Conservation (phyloP, 768 basidiomycete genomes). For the Trametes meyenii region DNA sequence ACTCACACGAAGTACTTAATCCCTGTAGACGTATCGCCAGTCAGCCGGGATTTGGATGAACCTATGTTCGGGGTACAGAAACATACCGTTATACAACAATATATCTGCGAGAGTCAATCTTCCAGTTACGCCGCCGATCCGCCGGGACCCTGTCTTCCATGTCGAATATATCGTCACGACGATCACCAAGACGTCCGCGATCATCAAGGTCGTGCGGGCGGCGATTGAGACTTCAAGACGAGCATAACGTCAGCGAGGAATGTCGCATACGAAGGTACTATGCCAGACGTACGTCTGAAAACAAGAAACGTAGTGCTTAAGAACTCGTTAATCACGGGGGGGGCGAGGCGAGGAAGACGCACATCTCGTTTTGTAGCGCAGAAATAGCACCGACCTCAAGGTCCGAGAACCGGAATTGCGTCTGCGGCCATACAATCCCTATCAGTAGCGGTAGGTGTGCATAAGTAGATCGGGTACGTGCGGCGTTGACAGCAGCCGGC, state of each 20-base stretch:
- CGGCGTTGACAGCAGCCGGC: constrained; percentile 1
- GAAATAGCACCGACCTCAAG: too few species aligned
- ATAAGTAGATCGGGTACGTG: background rate
- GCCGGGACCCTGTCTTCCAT: background rate
- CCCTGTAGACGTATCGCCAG: background rate
- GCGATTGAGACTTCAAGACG: background rate
- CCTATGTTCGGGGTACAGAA: background rate
- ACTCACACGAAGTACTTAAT: background rate
- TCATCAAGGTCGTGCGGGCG: background rate
- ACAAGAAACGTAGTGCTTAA: background rate
- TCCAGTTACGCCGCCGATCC: background rate
- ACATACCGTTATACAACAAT: background rate
- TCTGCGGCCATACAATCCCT: background rate
- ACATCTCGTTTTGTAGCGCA: background rate
- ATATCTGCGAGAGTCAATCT: background rate
- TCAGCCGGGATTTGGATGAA: background rate
- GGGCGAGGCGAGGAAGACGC: background rate
- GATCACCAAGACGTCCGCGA: background rate
- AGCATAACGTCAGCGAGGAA: too few species aligned
- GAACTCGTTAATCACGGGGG: too few species aligned
- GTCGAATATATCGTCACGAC: background rate
- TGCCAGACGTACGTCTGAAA: background rate
- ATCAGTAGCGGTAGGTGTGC: background rate
- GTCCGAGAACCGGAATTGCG: background rate
- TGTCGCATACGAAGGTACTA: too few species aligned